Evolutionary conservation across 306 rosid species (phyloP), one percentile per base, ranked within the genome.

Genomic region (Geum urbanum): DNA sequence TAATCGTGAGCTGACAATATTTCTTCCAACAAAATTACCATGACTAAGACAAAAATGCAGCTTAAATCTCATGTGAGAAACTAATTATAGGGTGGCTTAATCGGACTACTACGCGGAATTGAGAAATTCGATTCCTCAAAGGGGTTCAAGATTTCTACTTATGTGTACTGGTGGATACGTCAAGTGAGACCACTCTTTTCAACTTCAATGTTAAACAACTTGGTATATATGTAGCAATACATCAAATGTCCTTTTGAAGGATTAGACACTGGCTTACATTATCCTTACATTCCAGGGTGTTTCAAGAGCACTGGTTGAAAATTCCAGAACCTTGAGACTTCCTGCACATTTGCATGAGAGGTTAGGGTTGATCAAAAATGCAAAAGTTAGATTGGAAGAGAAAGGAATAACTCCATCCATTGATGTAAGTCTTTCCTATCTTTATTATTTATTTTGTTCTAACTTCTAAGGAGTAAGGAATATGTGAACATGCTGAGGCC

Each of bases 81-180:
- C 43, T 72, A 70, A 41, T 46, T 41, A 43, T 76, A 94, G 99
- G 99, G 99, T 20, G 97, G 99, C 72, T 86, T 94, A 76, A 89
- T 91, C 76, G 99, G 99, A 81, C 86, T 94, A 61, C 82, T 94
- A 79, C 89, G 92, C 10, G 97, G 99, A 61, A 94, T 91, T 74
- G 99, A 94, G 73, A 94, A 94, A 80, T 94, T 84, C 79, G 99
- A 94, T 83, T 86, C 97, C 64, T 87, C 97, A 35, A 94, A 87
- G 77, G 99, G 99, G 52, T 94, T 79, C 83, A 91, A 83, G 85
- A 88, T 91, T 80, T 94, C 99, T 70, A 94, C 99, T 8, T 94
- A 94, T 77, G 99, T 94, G 66, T 94, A 91, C 78, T 94, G 99
- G 99, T 94, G 99, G 99, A 94, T 94, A 83, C 99, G 97, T 49